Evolutionary conservation across 192 early-diverging fungal species (phyloP).

Genomic region (Martensiomyces pterosporus): DNA sequence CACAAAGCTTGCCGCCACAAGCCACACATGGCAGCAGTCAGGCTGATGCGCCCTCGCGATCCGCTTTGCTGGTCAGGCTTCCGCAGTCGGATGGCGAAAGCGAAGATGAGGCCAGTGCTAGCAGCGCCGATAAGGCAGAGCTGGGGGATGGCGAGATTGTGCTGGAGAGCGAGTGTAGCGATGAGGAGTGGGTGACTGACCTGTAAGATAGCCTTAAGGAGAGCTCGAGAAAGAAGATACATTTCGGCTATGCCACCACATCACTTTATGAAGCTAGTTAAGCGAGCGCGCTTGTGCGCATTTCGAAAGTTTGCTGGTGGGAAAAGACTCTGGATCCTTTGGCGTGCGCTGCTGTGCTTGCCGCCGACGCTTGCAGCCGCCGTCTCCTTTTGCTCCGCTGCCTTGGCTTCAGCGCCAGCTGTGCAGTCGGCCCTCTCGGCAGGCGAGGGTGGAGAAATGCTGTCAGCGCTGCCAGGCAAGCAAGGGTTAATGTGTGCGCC

Average conservation of each 20-base stretch:
- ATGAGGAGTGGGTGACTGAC: conserved; percentile 43
- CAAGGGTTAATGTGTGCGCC: conserved; percentile 16
- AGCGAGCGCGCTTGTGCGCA: conserved; percentile 37
- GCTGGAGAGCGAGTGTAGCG: conserved; percentile 24
- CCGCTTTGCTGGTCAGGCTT: conserved; percentile 10
- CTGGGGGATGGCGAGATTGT: conserved; percentile 19
- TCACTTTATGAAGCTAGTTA: no score
- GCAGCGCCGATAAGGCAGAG: conserved; percentile 4
- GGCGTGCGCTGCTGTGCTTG: conserved; percentile 18
- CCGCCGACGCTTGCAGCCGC: neutral
- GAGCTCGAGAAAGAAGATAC: no score
- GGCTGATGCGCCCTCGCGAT: neutral
- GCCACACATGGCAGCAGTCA: neutral
- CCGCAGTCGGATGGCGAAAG: conserved; percentile 1
- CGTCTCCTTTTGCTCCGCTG: neutral
- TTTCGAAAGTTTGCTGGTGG: conserved; percentile 43
- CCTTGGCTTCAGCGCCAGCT: neutral
- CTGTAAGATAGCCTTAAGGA: conserved; percentile 34
- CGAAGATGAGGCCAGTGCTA: neutral
- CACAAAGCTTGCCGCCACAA: neutral
- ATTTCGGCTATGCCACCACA: no score
- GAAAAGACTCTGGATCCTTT: conserved; percentile 28
- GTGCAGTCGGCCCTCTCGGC: no score
- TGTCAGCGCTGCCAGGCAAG: neutral
- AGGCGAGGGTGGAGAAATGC: conserved; percentile 1